These are phyloP conservation scores for Lippia alba DNA, from an alignment of 305 asterid species.

Conservation along the genomic window DNA sequence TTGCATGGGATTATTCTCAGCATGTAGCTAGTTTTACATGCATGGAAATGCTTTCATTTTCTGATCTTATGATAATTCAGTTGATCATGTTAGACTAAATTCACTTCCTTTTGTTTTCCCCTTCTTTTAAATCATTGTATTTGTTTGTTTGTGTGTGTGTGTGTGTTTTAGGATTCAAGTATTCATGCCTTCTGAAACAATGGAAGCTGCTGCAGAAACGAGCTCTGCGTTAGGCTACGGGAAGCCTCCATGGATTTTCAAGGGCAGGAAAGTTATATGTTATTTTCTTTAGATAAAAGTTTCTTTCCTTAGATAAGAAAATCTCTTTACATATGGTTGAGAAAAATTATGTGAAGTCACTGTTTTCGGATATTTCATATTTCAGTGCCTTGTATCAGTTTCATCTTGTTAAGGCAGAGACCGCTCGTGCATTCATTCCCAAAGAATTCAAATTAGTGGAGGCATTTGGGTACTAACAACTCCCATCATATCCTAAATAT, in stretches of 20 bases:
- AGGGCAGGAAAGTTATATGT: slow-evolving; percentile 78
- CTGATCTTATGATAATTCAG: slow-evolving; percentile 15
- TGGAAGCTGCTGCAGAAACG: slow-evolving; percentile 52
- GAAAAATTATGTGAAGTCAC: slow-evolving; percentile 1
- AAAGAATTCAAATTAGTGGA: slow-evolving; percentile 89
- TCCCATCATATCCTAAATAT: slow-evolving; percentile 20
- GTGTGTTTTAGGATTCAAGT: slow-evolving; percentile 16
- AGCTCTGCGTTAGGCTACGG: slow-evolving; percentile 58
- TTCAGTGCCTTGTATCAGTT: slow-evolving; percentile 94
- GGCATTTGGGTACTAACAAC: slow-evolving; percentile 80
- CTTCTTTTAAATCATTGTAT: slow-evolving; percentile 15
- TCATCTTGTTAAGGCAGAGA: slow-evolving; percentile 94
- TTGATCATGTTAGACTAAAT: slow-evolving; percentile 6
- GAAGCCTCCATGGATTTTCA: slow-evolving; percentile 94
- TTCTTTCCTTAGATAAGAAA: too few species aligned
- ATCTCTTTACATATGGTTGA: too few species aligned
- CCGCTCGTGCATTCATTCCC: slow-evolving; percentile 95
- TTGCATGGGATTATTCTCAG: slow-evolving; percentile 43
- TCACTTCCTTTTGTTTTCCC: background rate
- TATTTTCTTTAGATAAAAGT: background rate
- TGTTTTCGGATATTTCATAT: slow-evolving; percentile 45
- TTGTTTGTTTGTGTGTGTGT: slow-evolving; percentile 5
- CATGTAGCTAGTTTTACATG: slow-evolving; percentile 36
- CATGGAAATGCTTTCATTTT: slow-evolving; percentile 10
- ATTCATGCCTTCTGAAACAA: slow-evolving; percentile 32